Conservation (phyloP, 257 asterid genomes). For the Craterostigma plantagineum region DNA sequence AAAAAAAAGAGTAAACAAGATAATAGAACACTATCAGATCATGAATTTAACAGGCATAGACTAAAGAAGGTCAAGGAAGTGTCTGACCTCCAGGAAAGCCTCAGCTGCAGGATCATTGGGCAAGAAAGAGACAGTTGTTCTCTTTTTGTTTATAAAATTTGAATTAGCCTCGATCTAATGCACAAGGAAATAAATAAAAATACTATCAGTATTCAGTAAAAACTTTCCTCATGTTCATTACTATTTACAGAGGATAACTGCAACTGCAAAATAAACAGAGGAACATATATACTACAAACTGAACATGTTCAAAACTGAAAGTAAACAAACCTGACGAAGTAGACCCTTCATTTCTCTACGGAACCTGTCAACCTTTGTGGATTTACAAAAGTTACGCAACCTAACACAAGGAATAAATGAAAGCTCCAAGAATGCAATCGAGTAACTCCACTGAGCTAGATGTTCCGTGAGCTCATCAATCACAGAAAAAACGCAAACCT, state of each 20-base stretch:
- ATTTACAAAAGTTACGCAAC: conserved; percentile 53
- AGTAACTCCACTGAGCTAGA: conserved; percentile 85
- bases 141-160: conserved; percentile 57
- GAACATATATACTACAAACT: too few species aligned
- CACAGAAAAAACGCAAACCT: conserved; percentile 73
- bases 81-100: conserved; percentile 69
- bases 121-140: conserved; percentile 37
- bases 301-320: too few species aligned
- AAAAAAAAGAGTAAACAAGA: too few species aligned
- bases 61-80: background rate
- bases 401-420: conserved; percentile 65
- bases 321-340: conserved; percentile 41
- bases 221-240: too few species aligned
- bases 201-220: too few species aligned
- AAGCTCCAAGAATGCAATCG: conserved; percentile 65
- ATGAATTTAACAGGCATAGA: too few species aligned
- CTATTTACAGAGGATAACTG: too few species aligned
- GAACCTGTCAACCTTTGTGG: conserved; percentile 86
- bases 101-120: conserved; percentile 62
- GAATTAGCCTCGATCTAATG: conserved; percentile 64
- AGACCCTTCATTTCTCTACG: conserved; percentile 62
- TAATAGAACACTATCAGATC: background rate
- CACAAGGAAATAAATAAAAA: background rate
- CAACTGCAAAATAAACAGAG: too few species aligned
- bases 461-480: conserved; percentile 82